Evolutionary conservation across 2,329 filamentous ascomycete species (phyloP), one percentile per base, ranked within the genome.

Genomic region (Sphaerulina vaccinii): DNA sequence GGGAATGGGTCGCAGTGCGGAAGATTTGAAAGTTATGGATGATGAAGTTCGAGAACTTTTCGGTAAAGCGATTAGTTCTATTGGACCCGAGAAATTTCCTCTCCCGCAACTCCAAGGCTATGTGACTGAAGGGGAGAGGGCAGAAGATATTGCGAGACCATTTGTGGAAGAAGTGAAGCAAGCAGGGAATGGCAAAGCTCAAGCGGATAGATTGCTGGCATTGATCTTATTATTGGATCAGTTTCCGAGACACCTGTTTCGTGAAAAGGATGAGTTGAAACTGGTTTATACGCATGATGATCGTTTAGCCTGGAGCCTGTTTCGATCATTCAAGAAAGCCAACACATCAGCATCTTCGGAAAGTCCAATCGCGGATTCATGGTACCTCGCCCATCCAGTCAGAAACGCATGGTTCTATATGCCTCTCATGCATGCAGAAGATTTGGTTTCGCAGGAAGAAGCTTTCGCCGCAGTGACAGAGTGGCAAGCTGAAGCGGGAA

Each of bases 191-290:
- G 38, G 57, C 19, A 56, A 51, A 24, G 64, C 57, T 1, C 37
- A n/a, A 15, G 70, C 68, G 1, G 68, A 69, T 42, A 70, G 67
- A 3, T 64, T 73, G 10, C 68, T 86, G 2, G 73, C 74, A 38
- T 64, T 85, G 0, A 60, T 82, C 4, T 59, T 86, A 2, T 71
- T 86, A 2, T 73, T 86, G 2, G 84, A 86, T 56, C 83, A 86
- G 62, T 73, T 86, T 36, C 74, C 83, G 0, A 77, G 84, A 2
- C 85, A 86, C 62, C 74, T 80, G 56, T 83, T 79, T 68, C 80
- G 84, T 11, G 75, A 72, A 0, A 60, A 61, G 6, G 57, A 62
- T 0, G 68, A 71, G 0, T 67, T 79, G 19, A 65, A 71, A 0
- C 56, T 77, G 2, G 72, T 79, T 3, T 85, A 84, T 61, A 68